Percentiles rank a stretch among this genome's conserved stretches.
phyloP scores from a whole-genome alignment of 1,284 basidiomycete genomes.

The Pisolithus thermaeus region DNA sequence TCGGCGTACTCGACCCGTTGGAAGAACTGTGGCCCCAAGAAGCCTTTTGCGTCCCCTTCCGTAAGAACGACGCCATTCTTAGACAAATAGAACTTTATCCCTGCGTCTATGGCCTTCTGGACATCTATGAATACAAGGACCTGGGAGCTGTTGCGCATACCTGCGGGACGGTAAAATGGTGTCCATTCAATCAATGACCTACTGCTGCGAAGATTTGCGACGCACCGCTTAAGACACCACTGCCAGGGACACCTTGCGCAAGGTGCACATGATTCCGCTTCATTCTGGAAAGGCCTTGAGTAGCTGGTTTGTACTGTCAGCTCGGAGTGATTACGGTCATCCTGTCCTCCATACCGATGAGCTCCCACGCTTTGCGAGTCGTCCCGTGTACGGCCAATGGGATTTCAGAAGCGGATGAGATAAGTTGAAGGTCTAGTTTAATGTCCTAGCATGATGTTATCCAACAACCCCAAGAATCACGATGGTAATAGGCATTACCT shows the following conservation, averaged over 20 bases:
- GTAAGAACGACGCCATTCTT: conserved; percentile 83
- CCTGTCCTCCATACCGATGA: conserved; percentile 51
- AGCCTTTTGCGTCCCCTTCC: conserved; percentile 57
- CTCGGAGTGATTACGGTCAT: neutral
- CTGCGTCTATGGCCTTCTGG: conserved; percentile 61
- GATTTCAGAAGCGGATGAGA: conserved; percentile 56
- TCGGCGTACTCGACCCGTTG: conserved; percentile 46
- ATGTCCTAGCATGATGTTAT: conserved; percentile 40
- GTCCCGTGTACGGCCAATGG: conserved; percentile 81
- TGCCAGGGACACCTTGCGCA: conserved; percentile 62
- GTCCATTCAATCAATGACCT: neutral
- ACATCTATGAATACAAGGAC: conserved; percentile 76
- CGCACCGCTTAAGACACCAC: conserved; percentile 70
- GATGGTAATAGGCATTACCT: conserved; percentile 37
- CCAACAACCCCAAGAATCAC: neutral
- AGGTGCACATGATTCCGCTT: conserved; percentile 84
- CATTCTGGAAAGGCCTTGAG: conserved; percentile 80
- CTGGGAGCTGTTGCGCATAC: conserved; percentile 71
- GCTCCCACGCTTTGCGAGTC: conserved; percentile 57
- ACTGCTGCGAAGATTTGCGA: conserved; percentile 1
- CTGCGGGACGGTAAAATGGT: conserved; percentile 32
- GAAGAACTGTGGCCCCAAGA: conserved; percentile 58
- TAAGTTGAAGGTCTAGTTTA: conserved; percentile 61
- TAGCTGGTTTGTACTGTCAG: conserved; percentile 32
- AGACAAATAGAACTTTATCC: conserved; percentile 70